These are phyloP conservation scores for Raddia distichophylla DNA, from an alignment of 176 grass and related monocot species.

Conservation along the genomic window DNA sequence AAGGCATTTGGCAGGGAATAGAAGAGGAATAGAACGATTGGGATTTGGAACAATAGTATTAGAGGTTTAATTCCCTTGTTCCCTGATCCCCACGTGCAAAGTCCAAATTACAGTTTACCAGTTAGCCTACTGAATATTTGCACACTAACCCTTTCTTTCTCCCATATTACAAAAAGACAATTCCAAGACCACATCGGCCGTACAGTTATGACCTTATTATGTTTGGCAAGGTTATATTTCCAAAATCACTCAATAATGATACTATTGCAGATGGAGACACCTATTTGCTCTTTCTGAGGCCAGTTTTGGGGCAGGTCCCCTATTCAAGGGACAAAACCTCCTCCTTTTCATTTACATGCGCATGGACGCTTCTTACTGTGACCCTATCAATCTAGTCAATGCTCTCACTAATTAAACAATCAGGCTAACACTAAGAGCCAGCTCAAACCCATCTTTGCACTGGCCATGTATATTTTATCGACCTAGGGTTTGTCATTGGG, in stretches of 20 bases:
- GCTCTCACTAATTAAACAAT: slow-evolving; percentile 50
- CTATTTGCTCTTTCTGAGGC: slow-evolving; percentile 76
- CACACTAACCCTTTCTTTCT: slow-evolving; percentile 27
- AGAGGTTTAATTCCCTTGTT: slow-evolving; percentile 68
- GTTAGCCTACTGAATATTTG: slow-evolving; percentile 24
- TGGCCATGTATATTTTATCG: slow-evolving; percentile 36
- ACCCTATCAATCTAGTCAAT: slow-evolving; percentile 56
- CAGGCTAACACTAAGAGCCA: slow-evolving; percentile 54
- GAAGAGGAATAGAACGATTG: slow-evolving; percentile 71
- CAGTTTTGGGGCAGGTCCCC: slow-evolving; percentile 76
- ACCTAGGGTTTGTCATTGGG: slow-evolving; percentile 48
- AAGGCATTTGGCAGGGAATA: slow-evolving; percentile 53
- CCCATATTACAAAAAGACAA: background rate
- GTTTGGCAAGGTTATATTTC: slow-evolving; percentile 32
- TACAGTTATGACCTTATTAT: background rate
- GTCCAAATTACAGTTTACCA: slow-evolving; percentile 14
- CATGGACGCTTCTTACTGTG: slow-evolving; percentile 41
- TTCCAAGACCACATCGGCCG: background rate
- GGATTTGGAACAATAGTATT: slow-evolving; percentile 65
- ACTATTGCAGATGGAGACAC: slow-evolving; percentile 57
- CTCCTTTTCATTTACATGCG: slow-evolving; percentile 50
- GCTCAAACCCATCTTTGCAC: slow-evolving; percentile 54
- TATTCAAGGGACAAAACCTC: slow-evolving; percentile 63
- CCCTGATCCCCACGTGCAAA: slow-evolving; percentile 54
- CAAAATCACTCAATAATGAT: slow-evolving; percentile 43